phyloP scores from a whole-genome alignment of 169 alveolate genomes.

The Plasmodium inui region DNA sequence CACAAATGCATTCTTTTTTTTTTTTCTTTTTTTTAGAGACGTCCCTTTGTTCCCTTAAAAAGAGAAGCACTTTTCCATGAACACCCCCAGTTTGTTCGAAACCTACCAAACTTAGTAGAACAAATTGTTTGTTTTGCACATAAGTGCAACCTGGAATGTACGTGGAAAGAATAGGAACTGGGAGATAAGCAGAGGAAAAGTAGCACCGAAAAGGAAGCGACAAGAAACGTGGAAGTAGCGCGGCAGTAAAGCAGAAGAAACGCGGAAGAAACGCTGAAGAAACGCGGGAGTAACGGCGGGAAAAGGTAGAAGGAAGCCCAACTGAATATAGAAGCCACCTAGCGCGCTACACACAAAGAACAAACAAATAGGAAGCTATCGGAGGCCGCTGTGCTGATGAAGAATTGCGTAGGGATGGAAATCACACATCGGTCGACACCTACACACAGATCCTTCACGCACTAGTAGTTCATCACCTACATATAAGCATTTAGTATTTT shows the following conservation, averaged over 20 bases:
- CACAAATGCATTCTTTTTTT: not conserved
- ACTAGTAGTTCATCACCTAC: not conserved
- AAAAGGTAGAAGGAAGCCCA: not conserved
- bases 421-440: not conserved
- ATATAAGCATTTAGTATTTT: slow-evolving; percentile 5
- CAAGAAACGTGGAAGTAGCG: not conserved
- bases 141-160: not conserved
- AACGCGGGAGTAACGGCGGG: not conserved
- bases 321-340: not conserved
- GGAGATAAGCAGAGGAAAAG: not conserved
- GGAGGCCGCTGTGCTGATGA: not conserved
- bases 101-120: not conserved
- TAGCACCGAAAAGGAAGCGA: not conserved
- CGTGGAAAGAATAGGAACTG: not conserved
- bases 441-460: not conserved
- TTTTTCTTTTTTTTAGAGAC: not conserved
- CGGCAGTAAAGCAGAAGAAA: not conserved
- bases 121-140: not conserved
- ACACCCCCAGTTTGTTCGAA: not conserved
- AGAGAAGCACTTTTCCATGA: not conserved
- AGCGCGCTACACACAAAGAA: not conserved
- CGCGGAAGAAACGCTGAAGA: not conserved
- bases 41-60: not conserved
- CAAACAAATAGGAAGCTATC: not conserved
- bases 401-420: not conserved